Percentiles rank a stretch among this genome's conserved stretches.
These are phyloP conservation scores for Alternaria hordeiaustralica DNA, from an alignment of 2,329 filamentous ascomycete species.

Conservation along the genomic window DNA sequence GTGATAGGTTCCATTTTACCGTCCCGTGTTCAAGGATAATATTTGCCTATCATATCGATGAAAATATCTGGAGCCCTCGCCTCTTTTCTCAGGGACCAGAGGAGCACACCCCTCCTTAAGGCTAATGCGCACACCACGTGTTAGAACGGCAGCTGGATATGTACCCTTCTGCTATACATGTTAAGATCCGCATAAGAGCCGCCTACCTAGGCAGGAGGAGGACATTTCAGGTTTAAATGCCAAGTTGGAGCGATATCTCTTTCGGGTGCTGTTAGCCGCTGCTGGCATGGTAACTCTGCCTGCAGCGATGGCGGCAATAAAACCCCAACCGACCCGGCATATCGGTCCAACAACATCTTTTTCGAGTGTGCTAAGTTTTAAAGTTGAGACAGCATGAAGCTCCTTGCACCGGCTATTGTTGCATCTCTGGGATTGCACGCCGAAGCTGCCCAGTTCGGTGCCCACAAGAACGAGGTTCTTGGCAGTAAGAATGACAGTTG, in stretches of 20 bases:
- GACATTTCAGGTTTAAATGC: background rate
- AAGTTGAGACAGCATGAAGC: conserved; percentile 12
- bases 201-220: background rate
- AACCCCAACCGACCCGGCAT: background rate
- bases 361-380: conserved; percentile 7
- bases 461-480: background rate
- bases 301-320: conserved; percentile 2
- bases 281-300: background rate
- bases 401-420: conserved; percentile 3
- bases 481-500: conserved; percentile 3
- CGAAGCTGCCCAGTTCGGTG: background rate
- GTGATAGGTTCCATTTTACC: background rate
- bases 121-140: background rate
- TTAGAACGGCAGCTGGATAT: background rate
- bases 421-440: conserved; percentile 6
- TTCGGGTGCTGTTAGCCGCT: background rate
- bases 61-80: background rate
- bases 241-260: background rate
- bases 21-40: background rate
- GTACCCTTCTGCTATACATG: background rate
- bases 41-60: background rate
- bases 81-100: background rate
- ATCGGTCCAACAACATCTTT: conserved; percentile 6
- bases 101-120: background rate
- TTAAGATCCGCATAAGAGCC: background rate